A percentile compares a stretch with the other conserved stretches of the same genome.
These are phyloP conservation scores for Arabidopsis arenosa DNA, from an alignment of 345 rosid species.

Conservation along the genomic window DNA sequence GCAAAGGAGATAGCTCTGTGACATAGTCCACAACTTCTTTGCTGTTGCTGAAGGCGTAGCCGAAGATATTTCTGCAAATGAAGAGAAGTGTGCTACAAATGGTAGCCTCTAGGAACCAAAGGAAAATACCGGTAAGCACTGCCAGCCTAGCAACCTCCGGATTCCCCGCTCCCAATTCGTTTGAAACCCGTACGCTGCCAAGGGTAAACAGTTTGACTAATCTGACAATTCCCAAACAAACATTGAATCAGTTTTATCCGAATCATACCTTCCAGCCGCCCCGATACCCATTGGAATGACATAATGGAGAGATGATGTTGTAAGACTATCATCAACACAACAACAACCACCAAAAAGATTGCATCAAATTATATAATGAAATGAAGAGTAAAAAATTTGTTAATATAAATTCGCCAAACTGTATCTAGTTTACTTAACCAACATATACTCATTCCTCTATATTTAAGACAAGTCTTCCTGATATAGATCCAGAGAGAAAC, in stretches of 20 bases:
- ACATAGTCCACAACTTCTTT: constrained; percentile 57
- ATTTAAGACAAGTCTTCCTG: neutral
- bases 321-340: constrained; percentile 37
- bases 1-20: constrained; percentile 50
- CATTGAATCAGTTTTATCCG: neutral
- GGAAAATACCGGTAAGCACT: constrained; percentile 30
- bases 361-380: neutral
- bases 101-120: constrained; percentile 43
- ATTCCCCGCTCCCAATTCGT: constrained; percentile 54
- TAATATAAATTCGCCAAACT: neutral
- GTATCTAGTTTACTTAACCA: neutral
- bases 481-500: neutral
- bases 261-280: constrained; percentile 46
- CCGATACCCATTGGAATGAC: constrained; percentile 49
- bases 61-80: constrained; percentile 41
- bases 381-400: neutral
- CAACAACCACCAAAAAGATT: neutral
- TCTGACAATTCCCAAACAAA: neutral
- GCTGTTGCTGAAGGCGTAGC: constrained; percentile 54
- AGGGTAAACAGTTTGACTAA: neutral
- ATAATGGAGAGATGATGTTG: constrained; percentile 44
- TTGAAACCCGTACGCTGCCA: constrained; percentile 52
- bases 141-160: constrained; percentile 49
- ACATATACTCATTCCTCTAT: neutral
- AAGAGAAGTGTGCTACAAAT: constrained; percentile 46